Conservation (phyloP, 2,329 filamentous ascomycete species). For the Fusarium dlaminii region DNA sequence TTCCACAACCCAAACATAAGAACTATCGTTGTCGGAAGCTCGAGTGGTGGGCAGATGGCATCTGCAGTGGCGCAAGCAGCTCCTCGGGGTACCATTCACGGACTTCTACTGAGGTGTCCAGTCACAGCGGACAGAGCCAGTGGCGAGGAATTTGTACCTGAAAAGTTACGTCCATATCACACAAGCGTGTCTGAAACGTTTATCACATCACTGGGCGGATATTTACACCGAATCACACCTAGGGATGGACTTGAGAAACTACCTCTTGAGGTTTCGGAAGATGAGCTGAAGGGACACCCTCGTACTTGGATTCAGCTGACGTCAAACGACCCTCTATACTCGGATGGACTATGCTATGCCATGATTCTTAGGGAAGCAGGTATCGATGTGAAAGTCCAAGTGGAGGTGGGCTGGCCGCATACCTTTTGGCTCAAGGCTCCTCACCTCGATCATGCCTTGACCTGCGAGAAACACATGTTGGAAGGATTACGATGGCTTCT, state of each 20-base stretch:
- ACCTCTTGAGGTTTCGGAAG: conserved; percentile 51
- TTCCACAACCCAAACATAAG: conserved; percentile 20
- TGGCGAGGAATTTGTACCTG: conserved; percentile 50
- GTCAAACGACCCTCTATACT: conserved; percentile 62
- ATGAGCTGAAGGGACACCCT: conserved; percentile 48
- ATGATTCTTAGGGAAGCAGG: conserved; percentile 52
- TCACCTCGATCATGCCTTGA: conserved; percentile 51
- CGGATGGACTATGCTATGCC: conserved; percentile 61
- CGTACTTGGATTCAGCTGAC: conserved; percentile 60
- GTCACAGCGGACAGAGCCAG: conserved; percentile 58
- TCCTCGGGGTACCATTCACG: conserved; percentile 45
- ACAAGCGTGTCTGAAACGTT: conserved; percentile 53
- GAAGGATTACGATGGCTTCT: conserved; percentile 54
- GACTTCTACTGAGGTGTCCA: conserved; percentile 58
- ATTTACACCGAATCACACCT: conserved; percentile 47
- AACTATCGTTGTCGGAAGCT: conserved; percentile 55
- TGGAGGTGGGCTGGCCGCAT: conserved; percentile 60
- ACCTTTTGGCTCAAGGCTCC: conserved; percentile 62
- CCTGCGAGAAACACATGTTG: conserved; percentile 55
- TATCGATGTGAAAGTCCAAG: conserved; percentile 53
- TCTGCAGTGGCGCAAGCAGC: conserved; percentile 52
- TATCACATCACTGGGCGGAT: conserved; percentile 47
- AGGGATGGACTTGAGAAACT: conserved; percentile 53
- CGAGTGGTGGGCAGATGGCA: conserved; percentile 60
- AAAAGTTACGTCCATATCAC: conserved; percentile 48